Base-by-base conservation (phyloP, 192 early-diverging fungal species). In the Allomyces macrogynus region DNA sequence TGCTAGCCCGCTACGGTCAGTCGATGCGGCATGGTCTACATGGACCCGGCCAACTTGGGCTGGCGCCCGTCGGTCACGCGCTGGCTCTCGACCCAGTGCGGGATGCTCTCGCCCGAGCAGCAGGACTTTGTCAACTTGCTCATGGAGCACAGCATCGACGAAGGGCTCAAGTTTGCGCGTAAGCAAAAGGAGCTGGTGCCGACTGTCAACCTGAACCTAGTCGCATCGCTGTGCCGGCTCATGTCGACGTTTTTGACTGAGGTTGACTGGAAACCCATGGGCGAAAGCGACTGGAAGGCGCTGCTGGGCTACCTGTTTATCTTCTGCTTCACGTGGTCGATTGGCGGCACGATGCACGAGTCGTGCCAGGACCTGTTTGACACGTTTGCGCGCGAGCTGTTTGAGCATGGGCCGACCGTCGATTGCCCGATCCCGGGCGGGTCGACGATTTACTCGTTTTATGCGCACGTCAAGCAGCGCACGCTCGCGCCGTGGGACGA, bases 11-110 rank as follows among this genome's bases (percentile, higher is more conserved):
- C 81, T 1, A 84, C 81, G 12, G 81, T 84, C 22, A 73, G 71
- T 62, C 75, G 80, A 44, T 81, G 80, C 67, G 81, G 80, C 20
- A 84, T 84, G 80, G 78, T 81, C 40, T 83, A 82, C 64, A 84
- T 84, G 78, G 81, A 84, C 67, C 75, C 80, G 1, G 72, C 67
- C 22, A 75, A 71, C 26, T 71, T 81, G 7, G 80, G 80, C 12
- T 82, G 80, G 81, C 65, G 70, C 23, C 67, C 79, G 9, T 80
- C 68, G 63, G 70, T 80, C 5, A 67, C 72, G 23, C 70, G 70
- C 61, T 81, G 79, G 80, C 23, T 76, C 25, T 64, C 74, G 20
- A 71, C 73, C 60, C 66, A 77, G 24, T 74, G 80, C 26, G 63
- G 25, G 8, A 24, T 64, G 44, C 68, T 84, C 23, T 24, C 20